Percentiles rank a stretch among this genome's conserved stretches.
These are phyloP conservation scores for Saposhnikovia divaricata DNA, from an alignment of 129 eudicot genomes.

Conservation along the genomic window DNA sequence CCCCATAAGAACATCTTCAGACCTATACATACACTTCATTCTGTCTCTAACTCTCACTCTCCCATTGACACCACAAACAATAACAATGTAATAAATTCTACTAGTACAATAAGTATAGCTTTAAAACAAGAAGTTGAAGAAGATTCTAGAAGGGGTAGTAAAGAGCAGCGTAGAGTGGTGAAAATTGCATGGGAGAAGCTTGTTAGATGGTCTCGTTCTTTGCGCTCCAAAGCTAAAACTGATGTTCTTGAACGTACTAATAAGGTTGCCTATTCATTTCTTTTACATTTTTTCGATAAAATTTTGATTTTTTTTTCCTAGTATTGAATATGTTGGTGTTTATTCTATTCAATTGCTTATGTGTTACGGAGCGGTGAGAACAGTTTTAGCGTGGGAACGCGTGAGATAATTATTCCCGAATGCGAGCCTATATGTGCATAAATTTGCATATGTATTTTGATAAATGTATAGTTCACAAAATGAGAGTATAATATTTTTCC, in stretches of 20 bases:
- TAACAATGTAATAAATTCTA: slow-evolving; percentile 18
- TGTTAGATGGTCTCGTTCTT: slow-evolving; percentile 88
- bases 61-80: slow-evolving; percentile 2
- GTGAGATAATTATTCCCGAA: neutral
- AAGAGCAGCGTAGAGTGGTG: slow-evolving; percentile 65
- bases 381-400: neutral
- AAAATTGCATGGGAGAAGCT: slow-evolving; percentile 95
- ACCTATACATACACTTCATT: slow-evolving; percentile 3
- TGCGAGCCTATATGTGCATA: neutral
- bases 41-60: slow-evolving; percentile 16
- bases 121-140: slow-evolving; percentile 16
- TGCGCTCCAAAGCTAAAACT: slow-evolving; percentile 63
- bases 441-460: neutral
- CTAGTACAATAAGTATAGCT: slow-evolving; percentile 7
- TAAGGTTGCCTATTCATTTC: slow-evolving; percentile 29
- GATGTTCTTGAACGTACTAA: slow-evolving; percentile 92
- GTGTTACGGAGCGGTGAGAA: neutral
- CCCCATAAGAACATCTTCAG: neutral
- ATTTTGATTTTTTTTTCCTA: neutral
- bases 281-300: neutral
- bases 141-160: slow-evolving; percentile 11
- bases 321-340: neutral
- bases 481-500: neutral
- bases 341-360: neutral
- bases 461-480: no score